Base-by-base conservation (phyloP, 1,284 basidiomycete species). In the Moesziomyces antarcticus region DNA sequence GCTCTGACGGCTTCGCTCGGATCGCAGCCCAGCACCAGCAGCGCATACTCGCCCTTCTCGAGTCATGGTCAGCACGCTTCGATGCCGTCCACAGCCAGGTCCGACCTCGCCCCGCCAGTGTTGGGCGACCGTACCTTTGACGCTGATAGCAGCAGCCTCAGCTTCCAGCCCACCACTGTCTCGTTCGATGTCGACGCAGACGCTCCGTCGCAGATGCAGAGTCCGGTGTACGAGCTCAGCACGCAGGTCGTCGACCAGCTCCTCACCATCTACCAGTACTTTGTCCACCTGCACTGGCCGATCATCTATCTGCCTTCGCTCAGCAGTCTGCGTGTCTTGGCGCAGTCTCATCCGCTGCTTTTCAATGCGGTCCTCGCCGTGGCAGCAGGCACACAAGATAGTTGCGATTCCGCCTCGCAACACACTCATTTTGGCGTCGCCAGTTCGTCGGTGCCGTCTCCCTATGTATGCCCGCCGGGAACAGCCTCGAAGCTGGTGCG, bases 231-330 rank as follows among this genome's bases (percentile, higher is more conserved):
- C 18, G 20, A 50, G 41, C 42, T 56, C 22, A 43, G 40, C 25
- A 18, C 13, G 8, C 25, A 42, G 22, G 47, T 56, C 9, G 44
- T 65, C n/a, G 49, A 46, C 7, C 46, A 44, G 30, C 50, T 60
- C 3, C 56, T 66, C 16, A 43, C 30, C 13, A 22, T 57, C 50
- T 66, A 57, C 27, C 55, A 51, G 14, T 43, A 58, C n/a, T 66
- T 66, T 24, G 40, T 60, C 40, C 63, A 66, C 33, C 53, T 57
- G 11, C 63, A 57, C 21, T 66, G 63, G 63, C 63, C 63, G 22
- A 58, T 66, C 50, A 45, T 66, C 40, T 66, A 66, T 35, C 40
- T 56, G 14, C 57, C 63, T 11, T 47, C 58, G 20, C 45, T 66
- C 46, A 46, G 44, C 33, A 52, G 49, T 16, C 44, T 66, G 13